Evolutionary conservation across 1,284 basidiomycete species (phyloP).

Genomic region (Boletus subluridellus): DNA sequence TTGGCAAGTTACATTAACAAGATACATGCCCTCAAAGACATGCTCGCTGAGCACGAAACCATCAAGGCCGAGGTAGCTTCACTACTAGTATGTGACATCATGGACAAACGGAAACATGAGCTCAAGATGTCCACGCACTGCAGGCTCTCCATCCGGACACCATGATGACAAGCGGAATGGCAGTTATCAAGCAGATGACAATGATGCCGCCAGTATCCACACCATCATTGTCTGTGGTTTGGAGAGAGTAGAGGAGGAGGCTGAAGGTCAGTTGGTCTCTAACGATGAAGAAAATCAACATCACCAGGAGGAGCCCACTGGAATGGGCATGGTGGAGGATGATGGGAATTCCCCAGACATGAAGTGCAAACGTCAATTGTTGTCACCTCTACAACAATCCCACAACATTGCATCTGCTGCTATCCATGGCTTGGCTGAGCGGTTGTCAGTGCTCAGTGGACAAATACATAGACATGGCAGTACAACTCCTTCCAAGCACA

Average conservation of each 20-base stretch:
- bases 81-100: constrained; percentile 55
- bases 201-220: constrained; percentile 54
- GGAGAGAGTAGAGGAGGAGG: constrained; percentile 2
- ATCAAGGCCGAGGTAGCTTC: constrained; percentile 79
- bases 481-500: constrained; percentile 71
- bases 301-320: too few relatives aligned
- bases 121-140: constrained; percentile 22
- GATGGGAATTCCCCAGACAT: too few relatives aligned
- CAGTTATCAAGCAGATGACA: constrained; percentile 52
- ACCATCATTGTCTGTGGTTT: constrained; percentile 40
- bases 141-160: constrained; percentile 25
- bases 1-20: constrained; percentile 74
- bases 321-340: too few relatives aligned
- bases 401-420: too few relatives aligned
- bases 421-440: too few relatives aligned
- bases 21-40: too few relatives aligned
- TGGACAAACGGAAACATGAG: constrained; percentile 53
- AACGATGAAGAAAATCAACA: too few relatives aligned
- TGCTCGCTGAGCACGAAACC: constrained; percentile 55
- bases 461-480: too few relatives aligned
- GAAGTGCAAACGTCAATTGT: too few relatives aligned
- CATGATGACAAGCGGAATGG: constrained; percentile 26
- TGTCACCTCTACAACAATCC: too few relatives aligned
- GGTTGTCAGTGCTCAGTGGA: too few relatives aligned
- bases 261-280: too few relatives aligned